Evolutionary conservation across 352 stramenopile species (phyloP), one percentile per base, ranked within the genome.

Genomic region (Phytophthora tentaculata): DNA sequence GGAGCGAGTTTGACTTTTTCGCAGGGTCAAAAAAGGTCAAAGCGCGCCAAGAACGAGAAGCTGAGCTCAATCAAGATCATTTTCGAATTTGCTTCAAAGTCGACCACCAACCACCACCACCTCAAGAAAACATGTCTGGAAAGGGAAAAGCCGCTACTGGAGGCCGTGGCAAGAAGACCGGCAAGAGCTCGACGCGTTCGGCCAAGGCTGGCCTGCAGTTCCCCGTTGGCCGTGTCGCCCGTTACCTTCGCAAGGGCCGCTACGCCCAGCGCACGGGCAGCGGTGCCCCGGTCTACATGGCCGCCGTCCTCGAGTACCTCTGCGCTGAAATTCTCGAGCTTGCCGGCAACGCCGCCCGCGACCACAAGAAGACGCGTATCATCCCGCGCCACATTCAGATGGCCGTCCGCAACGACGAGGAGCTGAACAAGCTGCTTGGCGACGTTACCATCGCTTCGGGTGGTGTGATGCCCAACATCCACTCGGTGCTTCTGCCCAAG

Each of bases 281-380:
- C 43, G 94, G 95, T 56, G 96, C 96, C 24, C 91, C 93, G 9
- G 94, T 99, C 28, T 99, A 98, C 86, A 92, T 98, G 71, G 95
- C 95, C 47, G 91, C 96, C 57, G 93, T 99, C 13, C 80, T 98
- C 5, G 95, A 98, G 73, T 98, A 98, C 77, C 76, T 98, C 9
- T 96, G 86, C 64, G 95, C 95, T 53, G 95, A 98, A 80, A 97
- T 98, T 67, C 82, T 99, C 26, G 95, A 99, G 73, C 79, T 99
- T 17, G 95, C 95, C 17, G 95, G 94, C 23, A 99, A 99, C 76
- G 94, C 95, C 51, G 94, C 95, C 22, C 88, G 92, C 60, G 94
- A 98, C 79, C 98, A 98, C 89, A 99, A 99, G 89, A 99, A 99
- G 90, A 90, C 81, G 57, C 88, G 96, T 76, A 98, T 99, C 74